Evolutionary conservation across 1,284 basidiomycete species (phyloP).

Genomic region (Cystobasidium sp.): DNA sequence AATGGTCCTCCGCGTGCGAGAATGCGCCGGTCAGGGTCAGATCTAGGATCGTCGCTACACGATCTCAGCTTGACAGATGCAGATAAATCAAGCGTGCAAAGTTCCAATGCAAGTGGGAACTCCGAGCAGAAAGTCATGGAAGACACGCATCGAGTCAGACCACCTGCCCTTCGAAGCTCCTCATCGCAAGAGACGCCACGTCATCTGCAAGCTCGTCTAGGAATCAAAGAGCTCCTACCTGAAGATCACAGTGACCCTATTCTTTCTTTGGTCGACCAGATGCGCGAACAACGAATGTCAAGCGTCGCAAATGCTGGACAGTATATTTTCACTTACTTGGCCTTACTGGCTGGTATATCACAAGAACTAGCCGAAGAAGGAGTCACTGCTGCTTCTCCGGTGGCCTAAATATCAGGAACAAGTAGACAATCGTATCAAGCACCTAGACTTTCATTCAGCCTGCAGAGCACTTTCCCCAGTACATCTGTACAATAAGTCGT

Average conservation of each 20-base stretch:
- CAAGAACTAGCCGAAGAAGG: constrained; percentile 38
- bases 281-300: constrained; percentile 54
- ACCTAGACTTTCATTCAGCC: too few species aligned
- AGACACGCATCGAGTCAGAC: background rate
- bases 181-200: constrained; percentile 18
- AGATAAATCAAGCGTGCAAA: background rate
- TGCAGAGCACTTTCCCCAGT: too few species aligned
- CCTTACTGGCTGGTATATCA: constrained; percentile 48
- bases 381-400: background rate
- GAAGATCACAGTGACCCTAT: constrained; percentile 47
- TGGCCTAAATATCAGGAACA: background rate
- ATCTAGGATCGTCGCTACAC: background rate
- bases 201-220: constrained; percentile 2
- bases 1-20: background rate
- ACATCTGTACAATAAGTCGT: too few species aligned
- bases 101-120: background rate
- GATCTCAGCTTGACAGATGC: constrained; percentile 14
- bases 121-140: background rate
- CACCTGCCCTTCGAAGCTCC: background rate
- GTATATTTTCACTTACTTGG: constrained; percentile 52
- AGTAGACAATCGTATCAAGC: too few species aligned
- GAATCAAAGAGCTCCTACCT: constrained; percentile 25
- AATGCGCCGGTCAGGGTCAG: constrained; percentile 6
- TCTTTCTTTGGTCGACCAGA: constrained; percentile 49
- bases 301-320: constrained; percentile 55